phyloP scores from a whole-genome alignment of 2,329 filamentous ascomycete genomes.

The Gliomastix tumulicola region DNA sequence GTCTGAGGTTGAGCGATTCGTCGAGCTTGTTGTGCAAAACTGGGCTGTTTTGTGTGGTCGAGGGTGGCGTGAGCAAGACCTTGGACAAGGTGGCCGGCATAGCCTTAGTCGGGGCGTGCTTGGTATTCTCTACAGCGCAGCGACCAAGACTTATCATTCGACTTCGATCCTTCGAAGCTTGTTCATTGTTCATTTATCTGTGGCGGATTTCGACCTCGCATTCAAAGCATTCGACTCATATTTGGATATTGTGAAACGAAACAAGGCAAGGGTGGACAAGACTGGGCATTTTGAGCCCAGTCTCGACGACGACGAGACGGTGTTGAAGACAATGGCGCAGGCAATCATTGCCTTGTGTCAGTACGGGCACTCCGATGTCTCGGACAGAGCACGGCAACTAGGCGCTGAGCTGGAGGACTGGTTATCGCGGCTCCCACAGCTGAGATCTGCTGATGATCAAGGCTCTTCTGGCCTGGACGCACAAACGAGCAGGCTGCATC shows the following conservation, averaged over 20 bases:
- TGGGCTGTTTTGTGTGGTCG: conserved; percentile 78
- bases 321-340: conserved; percentile 72
- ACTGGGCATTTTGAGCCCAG: conserved; percentile 62
- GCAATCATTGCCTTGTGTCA: conserved; percentile 76
- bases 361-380: conserved; percentile 68
- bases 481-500: conserved; percentile 17
- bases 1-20: conserved; percentile 74
- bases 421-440: conserved; percentile 52
- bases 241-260: conserved; percentile 77
- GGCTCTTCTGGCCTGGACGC: background rate
- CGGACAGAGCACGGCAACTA: conserved; percentile 71
- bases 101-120: conserved; percentile 69
- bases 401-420: conserved; percentile 67
- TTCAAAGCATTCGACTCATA: conserved; percentile 91
- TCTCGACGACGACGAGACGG: conserved; percentile 71
- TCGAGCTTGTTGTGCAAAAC: conserved; percentile 72
- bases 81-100: conserved; percentile 75
- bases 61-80: conserved; percentile 71
- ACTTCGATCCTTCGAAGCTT: conserved; percentile 79
- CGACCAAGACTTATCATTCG: conserved; percentile 92
- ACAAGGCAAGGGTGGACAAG: conserved; percentile 78
- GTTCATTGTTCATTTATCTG: conserved; percentile 78
- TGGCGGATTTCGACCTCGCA: conserved; percentile 88
- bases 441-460: conserved; percentile 15
- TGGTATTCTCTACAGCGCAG: conserved; percentile 83